Conservation (phyloP, 2,329 filamentous ascomycete genomes). For the Clarireedia sp. region DNA sequence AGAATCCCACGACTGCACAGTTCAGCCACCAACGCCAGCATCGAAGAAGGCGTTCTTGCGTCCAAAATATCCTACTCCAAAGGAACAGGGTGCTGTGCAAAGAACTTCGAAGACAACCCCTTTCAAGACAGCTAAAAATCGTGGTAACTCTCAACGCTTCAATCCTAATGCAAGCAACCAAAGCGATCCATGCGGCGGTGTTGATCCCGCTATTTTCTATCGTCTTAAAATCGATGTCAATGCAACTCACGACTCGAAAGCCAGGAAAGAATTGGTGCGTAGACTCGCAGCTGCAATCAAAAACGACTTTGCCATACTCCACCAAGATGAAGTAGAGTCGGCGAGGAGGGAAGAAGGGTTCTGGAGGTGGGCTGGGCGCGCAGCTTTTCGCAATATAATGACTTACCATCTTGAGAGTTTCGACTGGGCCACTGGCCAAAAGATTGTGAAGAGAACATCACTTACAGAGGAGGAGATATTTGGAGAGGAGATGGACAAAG, state of each 20-base stretch:
- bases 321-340: constrained; percentile 22
- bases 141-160: constrained; percentile 18
- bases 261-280: constrained; percentile 21
- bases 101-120: constrained; percentile 15
- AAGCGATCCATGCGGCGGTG: constrained; percentile 17
- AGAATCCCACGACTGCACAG: background rate
- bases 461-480: background rate
- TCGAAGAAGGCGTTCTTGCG: constrained; percentile 12
- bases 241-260: constrained; percentile 16
- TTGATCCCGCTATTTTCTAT: constrained; percentile 24
- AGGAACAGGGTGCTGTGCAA: no score
- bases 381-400: constrained; percentile 18
- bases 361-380: constrained; percentile 27
- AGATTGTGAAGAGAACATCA: constrained; percentile 12
- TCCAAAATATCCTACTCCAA: constrained; percentile 17
- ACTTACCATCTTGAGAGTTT: constrained; percentile 17
- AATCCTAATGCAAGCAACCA: background rate
- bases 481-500: background rate
- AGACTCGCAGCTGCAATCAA: constrained; percentile 23
- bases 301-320: constrained; percentile 24
- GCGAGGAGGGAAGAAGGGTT: constrained; percentile 25
- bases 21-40: background rate
- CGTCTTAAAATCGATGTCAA: constrained; percentile 24
- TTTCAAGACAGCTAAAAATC: constrained; percentile 13
- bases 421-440: constrained; percentile 28